A percentile compares a stretch with the other conserved stretches of the same genome.
These are phyloP conservation scores for Raddia distichophylla DNA, from an alignment of 176 grass and related monocot genomes.

Conservation along the genomic window DNA sequence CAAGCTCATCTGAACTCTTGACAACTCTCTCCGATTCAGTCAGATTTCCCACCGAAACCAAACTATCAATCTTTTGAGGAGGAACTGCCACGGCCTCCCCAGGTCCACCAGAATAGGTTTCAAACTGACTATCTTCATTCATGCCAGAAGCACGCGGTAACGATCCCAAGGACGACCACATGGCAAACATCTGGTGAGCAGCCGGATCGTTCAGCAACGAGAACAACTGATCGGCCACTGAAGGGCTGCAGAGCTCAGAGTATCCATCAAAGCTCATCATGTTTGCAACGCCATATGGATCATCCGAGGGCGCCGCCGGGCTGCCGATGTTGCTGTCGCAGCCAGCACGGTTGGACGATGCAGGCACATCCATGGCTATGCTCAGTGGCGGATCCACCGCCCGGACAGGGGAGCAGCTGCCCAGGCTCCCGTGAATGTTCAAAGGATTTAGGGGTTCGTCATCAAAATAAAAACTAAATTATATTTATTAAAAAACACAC, in stretches of 20 bases:
- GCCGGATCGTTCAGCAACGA: conserved; percentile 53
- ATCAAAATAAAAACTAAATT: too few species aligned
- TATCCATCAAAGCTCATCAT: conserved; percentile 70
- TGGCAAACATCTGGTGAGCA: conserved; percentile 57
- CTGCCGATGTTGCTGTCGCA: conserved; percentile 34
- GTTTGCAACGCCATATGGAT: conserved; percentile 47
- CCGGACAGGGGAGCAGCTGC: too few species aligned
- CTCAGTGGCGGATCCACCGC: neutral
- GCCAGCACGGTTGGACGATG: conserved; percentile 29
- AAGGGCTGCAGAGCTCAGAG: conserved; percentile 59
- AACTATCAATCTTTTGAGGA: conserved; percentile 35
- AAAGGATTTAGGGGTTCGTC: too few species aligned
- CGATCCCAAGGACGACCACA: conserved; percentile 52
- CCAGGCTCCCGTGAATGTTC: too few species aligned
- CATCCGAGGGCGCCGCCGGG: conserved; percentile 41
- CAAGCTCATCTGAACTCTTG: conserved; percentile 44
- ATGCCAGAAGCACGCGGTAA: conserved; percentile 41
- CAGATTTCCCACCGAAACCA: conserved; percentile 6
- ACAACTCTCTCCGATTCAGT: neutral
- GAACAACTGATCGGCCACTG: conserved; percentile 54
- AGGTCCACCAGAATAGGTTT: conserved; percentile 40
- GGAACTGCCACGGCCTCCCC: neutral
- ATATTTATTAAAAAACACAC: too few species aligned
- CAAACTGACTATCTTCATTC: conserved; percentile 38
- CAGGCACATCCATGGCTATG: conserved; percentile 50